A percentile compares a stretch with the other conserved stretches of the same genome.
Evolutionary conservation across 2,329 filamentous ascomycete species (phyloP).

Genomic region (Fusarium torreyae): DNA sequence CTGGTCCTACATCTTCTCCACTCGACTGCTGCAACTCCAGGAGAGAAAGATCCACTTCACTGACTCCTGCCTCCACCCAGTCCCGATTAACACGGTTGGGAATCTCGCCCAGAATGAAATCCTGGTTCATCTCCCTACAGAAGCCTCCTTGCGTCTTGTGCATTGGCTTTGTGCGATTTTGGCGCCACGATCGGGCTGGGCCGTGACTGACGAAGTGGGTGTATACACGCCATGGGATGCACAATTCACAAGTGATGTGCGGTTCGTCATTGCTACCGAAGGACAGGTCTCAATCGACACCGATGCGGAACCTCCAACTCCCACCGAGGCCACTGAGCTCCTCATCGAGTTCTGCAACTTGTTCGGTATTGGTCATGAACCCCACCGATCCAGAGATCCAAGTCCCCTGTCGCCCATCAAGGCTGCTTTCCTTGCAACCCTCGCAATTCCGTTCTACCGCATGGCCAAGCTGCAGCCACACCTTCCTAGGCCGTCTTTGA

Average conservation of each 20-base stretch:
- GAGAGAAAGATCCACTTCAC: constrained; percentile 45
- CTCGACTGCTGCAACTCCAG: constrained; percentile 49
- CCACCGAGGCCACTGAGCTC: constrained; percentile 44
- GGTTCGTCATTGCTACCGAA: constrained; percentile 45
- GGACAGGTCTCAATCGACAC: constrained; percentile 35
- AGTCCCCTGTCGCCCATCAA: constrained; percentile 45
- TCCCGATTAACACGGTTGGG: constrained; percentile 38
- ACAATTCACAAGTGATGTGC: constrained; percentile 27
- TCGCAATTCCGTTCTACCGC: constrained; percentile 49
- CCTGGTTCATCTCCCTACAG: constrained; percentile 38
- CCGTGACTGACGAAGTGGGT: constrained; percentile 38
- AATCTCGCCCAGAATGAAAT: constrained; percentile 37
- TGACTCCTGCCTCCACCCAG: constrained; percentile 43
- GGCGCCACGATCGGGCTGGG: constrained; percentile 43
- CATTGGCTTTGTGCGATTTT: constrained; percentile 51
- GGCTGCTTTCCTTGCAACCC: constrained; percentile 46
- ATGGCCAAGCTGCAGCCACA: constrained; percentile 48
- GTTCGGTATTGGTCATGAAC: constrained; percentile 46
- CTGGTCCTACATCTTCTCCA: constrained; percentile 52
- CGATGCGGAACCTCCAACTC: constrained; percentile 28
- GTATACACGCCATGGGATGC: constrained; percentile 44
- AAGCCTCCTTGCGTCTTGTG: constrained; percentile 43
- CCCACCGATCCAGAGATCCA: constrained; percentile 17
- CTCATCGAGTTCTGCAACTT: constrained; percentile 48
- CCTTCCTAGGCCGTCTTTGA: constrained; percentile 40